These are phyloP conservation scores for Coemansia sp. DNA, from an alignment of 192 early-diverging fungal species.

Conservation along the genomic window DNA sequence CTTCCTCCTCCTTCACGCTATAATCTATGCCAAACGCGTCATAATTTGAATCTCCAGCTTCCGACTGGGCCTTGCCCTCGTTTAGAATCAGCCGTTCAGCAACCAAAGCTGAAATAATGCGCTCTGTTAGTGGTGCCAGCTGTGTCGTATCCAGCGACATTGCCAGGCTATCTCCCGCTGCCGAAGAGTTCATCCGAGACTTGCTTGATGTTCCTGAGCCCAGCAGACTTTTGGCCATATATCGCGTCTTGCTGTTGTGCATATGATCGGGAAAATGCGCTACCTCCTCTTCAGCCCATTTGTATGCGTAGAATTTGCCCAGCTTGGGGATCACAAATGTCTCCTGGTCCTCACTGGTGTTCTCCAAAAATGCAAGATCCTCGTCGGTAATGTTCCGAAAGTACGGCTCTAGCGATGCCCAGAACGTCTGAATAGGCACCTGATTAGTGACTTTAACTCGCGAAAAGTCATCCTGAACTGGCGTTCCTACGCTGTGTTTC, in stretches of 20 bases:
- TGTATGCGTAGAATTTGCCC: conserved; percentile 69
- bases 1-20: conserved; percentile 16
- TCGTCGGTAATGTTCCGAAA: conserved; percentile 76
- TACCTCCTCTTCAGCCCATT: conserved; percentile 71
- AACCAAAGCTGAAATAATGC: conserved; percentile 66
- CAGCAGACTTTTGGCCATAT: conserved; percentile 23
- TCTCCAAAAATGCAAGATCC: conserved; percentile 70
- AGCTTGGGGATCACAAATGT: conserved; percentile 78
- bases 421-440: conserved; percentile 82
- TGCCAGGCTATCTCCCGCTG: conserved; percentile 18
- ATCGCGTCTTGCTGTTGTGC: conserved; percentile 38
- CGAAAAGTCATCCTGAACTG: conserved; percentile 62
- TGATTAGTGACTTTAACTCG: conserved; percentile 71
- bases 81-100: conserved; percentile 60
- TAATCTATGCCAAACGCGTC: background rate
- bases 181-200: background rate
- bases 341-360: conserved; percentile 59
- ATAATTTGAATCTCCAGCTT: background rate
- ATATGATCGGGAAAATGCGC: conserved; percentile 53
- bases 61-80: background rate
- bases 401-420: conserved; percentile 79
- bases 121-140: conserved; percentile 75
- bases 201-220: conserved; percentile 10
- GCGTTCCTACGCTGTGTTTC: conserved; percentile 40
- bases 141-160: conserved; percentile 60